These are phyloP conservation scores for Geotrichum phurueaensis DNA, from an alignment of 1,139 yeast genomes.

Conservation along the genomic window DNA sequence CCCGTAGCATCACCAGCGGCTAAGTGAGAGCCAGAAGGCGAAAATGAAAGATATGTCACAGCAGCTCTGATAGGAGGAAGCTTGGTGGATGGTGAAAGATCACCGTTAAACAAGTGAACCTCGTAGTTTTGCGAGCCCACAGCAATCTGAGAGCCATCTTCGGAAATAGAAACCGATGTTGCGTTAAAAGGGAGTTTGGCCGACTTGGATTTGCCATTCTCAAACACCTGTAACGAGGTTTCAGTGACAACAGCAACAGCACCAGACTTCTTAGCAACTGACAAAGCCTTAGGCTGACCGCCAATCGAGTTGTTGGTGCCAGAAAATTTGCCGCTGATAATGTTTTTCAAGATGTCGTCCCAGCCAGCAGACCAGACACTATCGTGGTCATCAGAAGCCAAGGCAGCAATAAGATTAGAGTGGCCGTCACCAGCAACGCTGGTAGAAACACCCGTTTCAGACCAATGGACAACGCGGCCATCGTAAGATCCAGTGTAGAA, in stretches of 20 bases:
- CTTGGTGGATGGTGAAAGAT: slow-evolving; percentile 22
- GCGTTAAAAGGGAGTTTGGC: slow-evolving; percentile 20
- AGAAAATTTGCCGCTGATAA: slow-evolving; percentile 33
- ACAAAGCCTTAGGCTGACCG: slow-evolving; percentile 60
- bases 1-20: slow-evolving; percentile 90
- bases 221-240: slow-evolving; percentile 39
- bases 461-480: slow-evolving; percentile 66
- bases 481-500: slow-evolving; percentile 76
- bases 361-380: slow-evolving; percentile 61
- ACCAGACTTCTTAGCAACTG: slow-evolving; percentile 30
- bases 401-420: slow-evolving; percentile 31
- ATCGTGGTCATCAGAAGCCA: slow-evolving; percentile 32
- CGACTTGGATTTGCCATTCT: slow-evolving; percentile 23
- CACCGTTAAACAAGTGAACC: slow-evolving; percentile 21
- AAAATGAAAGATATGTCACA: slow-evolving; percentile 58
- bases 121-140: slow-evolving; percentile 26
- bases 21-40: slow-evolving; percentile 60
- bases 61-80: slow-evolving; percentile 54
- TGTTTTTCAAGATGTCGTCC: slow-evolving; percentile 71
- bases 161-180: slow-evolving; percentile 35
- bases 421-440: slow-evolving; percentile 23
- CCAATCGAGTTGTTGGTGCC: slow-evolving; percentile 35
- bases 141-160: slow-evolving; percentile 33
- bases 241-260: slow-evolving; percentile 46
- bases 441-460: slow-evolving; percentile 14